phyloP scores from a whole-genome alignment of 2,329 filamentous ascomycete genomes.

The Neofusicoccum laricinum region DNA sequence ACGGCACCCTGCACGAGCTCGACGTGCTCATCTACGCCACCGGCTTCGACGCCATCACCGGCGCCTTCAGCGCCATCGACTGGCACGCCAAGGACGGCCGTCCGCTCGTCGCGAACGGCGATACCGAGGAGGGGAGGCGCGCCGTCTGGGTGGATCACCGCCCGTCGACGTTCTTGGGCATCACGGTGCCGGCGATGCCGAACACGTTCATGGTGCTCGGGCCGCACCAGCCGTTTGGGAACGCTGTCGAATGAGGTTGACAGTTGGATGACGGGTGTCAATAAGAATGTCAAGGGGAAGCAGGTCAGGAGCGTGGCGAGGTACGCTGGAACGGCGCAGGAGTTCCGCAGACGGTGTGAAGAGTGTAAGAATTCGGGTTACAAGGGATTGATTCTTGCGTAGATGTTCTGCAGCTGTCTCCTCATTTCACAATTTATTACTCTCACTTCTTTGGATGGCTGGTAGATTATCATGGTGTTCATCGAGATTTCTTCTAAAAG shows the following conservation, averaged over 20 bases:
- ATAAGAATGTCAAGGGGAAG: slow-evolving; percentile 49
- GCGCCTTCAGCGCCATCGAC: slow-evolving; percentile 23
- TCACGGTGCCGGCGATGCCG: slow-evolving; percentile 28
- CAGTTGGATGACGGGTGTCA: slow-evolving; percentile 57
- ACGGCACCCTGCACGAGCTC: slow-evolving; percentile 46
- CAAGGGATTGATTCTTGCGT: slow-evolving; percentile 22
- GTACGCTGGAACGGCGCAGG: slow-evolving; percentile 46
- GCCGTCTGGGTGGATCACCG: slow-evolving; percentile 24
- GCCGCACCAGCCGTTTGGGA: slow-evolving; percentile 46
- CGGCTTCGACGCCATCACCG: slow-evolving; percentile 25
- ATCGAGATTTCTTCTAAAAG: too few species aligned
- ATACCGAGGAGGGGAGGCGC: slow-evolving; percentile 15
- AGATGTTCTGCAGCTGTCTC: neutral
- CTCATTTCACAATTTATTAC: too few species aligned
- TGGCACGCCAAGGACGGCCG: slow-evolving; percentile 24
- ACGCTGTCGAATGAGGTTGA: slow-evolving; percentile 50
- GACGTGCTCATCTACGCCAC: slow-evolving; percentile 40
- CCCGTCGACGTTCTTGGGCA: slow-evolving; percentile 26
- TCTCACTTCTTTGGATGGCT: too few species aligned
- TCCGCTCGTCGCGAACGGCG: slow-evolving; percentile 23
- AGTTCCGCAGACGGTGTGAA: slow-evolving; percentile 38
- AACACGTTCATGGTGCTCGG: slow-evolving; percentile 42
- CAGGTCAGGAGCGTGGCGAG: slow-evolving; percentile 46
- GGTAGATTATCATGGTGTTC: too few species aligned
- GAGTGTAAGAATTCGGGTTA: slow-evolving; percentile 26